Base-by-base conservation (phyloP, 441 rosid genomes). In the Cnidoscolus chayamansa region DNA sequence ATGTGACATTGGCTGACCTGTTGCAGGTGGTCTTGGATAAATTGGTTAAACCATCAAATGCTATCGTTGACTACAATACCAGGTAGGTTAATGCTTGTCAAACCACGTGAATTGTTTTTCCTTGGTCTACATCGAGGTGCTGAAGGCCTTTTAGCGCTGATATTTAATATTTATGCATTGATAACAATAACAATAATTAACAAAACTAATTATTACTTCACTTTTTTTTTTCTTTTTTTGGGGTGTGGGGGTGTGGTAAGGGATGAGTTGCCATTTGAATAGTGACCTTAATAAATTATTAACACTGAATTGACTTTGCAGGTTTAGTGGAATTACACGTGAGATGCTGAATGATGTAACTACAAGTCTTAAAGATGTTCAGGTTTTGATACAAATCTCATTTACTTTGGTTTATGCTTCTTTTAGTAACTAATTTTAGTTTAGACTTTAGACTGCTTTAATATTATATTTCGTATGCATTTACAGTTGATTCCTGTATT, bases 241-340 rank as follows among this genome's bases (percentile, higher is more conserved):
- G 35, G 10, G 67, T 40, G 48, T 0, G 37, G 30, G 53, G 10
- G 67, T 16, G 32, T 45, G 15, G 53, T 25, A 25, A 3, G 15
- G 37, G 35, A 35, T 35, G 40, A 35, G 9, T 16, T 30, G 2
- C 37, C 40, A 30, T 7, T 31, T 48, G 16, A n/a, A 45, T 48
- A 68, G 37, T 5, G 47, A n/a, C 13, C 35, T 10, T 10, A 15
- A 63, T 43, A 40, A 51, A 56, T 49, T 30, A 31, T 30, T 64
- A 51, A 16, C 40, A 7, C 51, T 72, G 57, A 68, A 35, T 74
- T 53, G 60, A 13, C 73, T 74, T 13, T 83, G 74, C 85, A 95
- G 99, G 77, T 95, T 74, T 85, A 95, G 99, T 74, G 98, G 99
- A 80, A 93, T 95, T 74, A 93, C 99, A 69, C 65, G 37, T 69